Percentiles rank a stretch among this genome's conserved stretches.
These are phyloP conservation scores for Colletotrichum siamense DNA, from an alignment of 2,329 filamentous ascomycete species.

Conservation along the genomic window DNA sequence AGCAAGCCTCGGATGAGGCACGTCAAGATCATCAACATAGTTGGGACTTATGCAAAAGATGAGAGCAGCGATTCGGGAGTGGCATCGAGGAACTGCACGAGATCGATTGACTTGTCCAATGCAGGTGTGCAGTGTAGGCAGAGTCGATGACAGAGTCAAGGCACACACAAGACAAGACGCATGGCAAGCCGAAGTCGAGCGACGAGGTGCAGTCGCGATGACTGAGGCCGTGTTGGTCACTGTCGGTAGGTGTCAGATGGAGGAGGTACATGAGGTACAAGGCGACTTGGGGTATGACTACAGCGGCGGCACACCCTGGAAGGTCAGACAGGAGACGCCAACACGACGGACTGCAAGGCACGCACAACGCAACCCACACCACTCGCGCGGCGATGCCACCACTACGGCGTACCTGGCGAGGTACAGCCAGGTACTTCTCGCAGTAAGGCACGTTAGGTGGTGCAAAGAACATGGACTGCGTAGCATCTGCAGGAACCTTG, in stretches of 20 bases:
- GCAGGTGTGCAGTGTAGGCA: not conserved
- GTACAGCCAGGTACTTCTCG: not conserved
- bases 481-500: not conserved
- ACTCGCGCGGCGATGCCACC: not conserved
- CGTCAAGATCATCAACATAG: not conserved
- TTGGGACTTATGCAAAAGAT: not conserved
- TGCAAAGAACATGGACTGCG: not conserved
- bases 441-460: not conserved
- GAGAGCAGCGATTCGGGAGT: not conserved
- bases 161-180: not conserved
- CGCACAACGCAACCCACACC: not conserved
- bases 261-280: not conserved
- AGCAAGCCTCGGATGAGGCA: not conserved
- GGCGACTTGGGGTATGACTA: not conserved
- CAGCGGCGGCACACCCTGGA: not conserved
- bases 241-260: not conserved
- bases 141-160: not conserved
- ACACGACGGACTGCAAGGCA: not conserved
- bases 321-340: not conserved
- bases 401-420: not conserved
- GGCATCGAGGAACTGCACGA: not conserved
- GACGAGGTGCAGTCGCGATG: not conserved
- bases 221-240: not conserved
- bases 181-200: not conserved
- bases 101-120: not conserved